phyloP scores from a whole-genome alignment of 2,329 filamentous ascomycete genomes.

The Colletotrichum musae region DNA sequence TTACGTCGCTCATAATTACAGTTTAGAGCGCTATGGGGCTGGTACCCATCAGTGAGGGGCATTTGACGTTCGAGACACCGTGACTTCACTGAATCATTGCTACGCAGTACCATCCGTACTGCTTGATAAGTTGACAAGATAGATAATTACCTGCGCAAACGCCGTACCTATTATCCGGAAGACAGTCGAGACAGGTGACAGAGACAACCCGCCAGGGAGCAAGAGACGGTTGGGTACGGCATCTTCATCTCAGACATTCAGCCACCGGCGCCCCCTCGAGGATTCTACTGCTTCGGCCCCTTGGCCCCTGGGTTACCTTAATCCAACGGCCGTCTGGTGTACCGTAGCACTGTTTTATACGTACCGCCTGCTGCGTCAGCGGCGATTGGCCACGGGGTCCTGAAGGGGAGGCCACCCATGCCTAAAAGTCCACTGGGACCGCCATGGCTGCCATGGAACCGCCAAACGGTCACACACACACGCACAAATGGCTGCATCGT shows the following conservation, averaged over 20 bases:
- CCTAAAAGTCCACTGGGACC: not conserved
- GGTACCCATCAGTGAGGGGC: not conserved
- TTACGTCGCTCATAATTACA: conserved; percentile 31
- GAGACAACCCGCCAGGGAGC: not conserved
- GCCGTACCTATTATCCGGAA: not conserved
- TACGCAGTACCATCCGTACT: too few species aligned
- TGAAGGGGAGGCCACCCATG: conserved; percentile 4
- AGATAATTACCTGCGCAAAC: not conserved
- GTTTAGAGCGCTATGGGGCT: not conserved
- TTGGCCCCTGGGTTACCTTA: conserved; percentile 12
- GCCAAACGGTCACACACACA: conserved; percentile 5
- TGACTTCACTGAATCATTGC: too few species aligned
- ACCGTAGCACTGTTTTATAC: not conserved
- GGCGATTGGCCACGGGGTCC: not conserved
- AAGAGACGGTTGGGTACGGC: not conserved
- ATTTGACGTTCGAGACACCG: too few species aligned
- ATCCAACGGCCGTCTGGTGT: conserved; percentile 9
- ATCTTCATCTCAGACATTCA: conserved; percentile 14
- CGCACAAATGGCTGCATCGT: not conserved
- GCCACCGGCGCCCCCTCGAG: not conserved
- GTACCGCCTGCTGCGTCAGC: not conserved
- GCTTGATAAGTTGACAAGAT: too few species aligned
- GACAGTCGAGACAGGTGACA: not conserved
- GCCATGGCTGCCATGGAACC: conserved; percentile 14
- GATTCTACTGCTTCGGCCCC: too few species aligned